Conservation (phyloP, 164 flowering plant species). For the Nymphaea colorata region DNA sequence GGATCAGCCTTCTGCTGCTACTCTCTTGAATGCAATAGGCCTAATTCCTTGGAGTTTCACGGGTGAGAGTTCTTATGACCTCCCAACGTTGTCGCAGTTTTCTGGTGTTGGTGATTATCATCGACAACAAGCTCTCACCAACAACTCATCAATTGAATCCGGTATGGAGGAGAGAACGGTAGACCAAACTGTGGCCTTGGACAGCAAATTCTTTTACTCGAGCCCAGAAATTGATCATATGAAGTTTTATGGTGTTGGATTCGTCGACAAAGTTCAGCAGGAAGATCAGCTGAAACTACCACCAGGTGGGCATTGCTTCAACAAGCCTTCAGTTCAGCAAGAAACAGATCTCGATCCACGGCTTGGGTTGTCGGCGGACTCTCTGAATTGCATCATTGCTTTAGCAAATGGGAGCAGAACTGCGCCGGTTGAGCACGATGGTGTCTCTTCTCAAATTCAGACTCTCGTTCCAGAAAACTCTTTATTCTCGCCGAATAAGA, state of each 20-base stretch:
- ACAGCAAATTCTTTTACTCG: background rate
- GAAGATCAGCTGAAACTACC: background rate
- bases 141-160: background rate
- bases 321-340: background rate
- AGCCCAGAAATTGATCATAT: background rate
- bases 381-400: slow-evolving; percentile 54
- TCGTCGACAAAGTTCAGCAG: background rate
- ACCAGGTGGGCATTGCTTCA: background rate
- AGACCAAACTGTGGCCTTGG: background rate
- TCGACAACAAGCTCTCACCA: background rate
- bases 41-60: background rate
- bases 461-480: background rate
- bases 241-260: background rate
- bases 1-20: background rate
- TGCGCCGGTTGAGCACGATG: slow-evolving; percentile 42
- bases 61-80: background rate
- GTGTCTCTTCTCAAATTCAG: slow-evolving; percentile 23
- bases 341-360: background rate
- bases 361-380: slow-evolving; percentile 17
- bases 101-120: background rate
- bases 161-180: background rate
- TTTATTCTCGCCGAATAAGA: background rate
- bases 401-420: slow-evolving; percentile 36
- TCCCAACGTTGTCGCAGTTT: background rate
- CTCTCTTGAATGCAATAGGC: background rate